These are phyloP conservation scores for Aspergillus viridinutans DNA, from an alignment of 2,329 filamentous ascomycete species.

Conservation along the genomic window DNA sequence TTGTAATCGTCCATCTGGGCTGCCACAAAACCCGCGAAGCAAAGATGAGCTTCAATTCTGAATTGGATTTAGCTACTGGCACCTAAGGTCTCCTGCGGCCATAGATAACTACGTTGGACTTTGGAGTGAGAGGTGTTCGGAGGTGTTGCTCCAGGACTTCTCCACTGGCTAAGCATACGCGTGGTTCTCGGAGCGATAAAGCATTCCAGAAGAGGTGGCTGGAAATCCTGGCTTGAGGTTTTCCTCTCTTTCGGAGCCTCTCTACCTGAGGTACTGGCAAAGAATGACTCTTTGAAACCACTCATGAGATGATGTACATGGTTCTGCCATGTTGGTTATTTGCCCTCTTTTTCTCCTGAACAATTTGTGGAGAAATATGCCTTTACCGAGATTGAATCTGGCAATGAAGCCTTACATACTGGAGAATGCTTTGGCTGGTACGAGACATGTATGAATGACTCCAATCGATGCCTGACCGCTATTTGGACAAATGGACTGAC, in stretches of 20 bases:
- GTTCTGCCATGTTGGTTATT: background rate
- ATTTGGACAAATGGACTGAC: background rate
- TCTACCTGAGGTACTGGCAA: background rate
- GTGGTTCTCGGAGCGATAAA: background rate
- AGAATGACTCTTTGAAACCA: background rate
- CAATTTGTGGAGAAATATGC: background rate
- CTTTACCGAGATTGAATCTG: background rate
- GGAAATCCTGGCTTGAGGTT: background rate
- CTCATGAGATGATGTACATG: background rate
- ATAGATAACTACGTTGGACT: background rate
- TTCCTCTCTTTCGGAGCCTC: background rate
- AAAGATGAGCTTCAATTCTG: too few relatives aligned
- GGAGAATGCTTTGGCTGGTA: background rate
- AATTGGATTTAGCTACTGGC: background rate
- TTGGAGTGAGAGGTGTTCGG: background rate
- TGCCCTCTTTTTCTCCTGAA: background rate
- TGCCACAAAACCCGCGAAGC: too few relatives aligned
- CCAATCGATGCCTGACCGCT: background rate
- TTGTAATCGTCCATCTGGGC: too few relatives aligned
- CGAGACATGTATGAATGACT: background rate
- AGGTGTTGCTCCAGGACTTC: background rate
- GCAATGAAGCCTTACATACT: background rate
- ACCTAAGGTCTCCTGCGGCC: background rate
- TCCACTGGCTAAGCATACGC: too few relatives aligned
- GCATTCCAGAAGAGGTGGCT: background rate